Evolutionary conservation across 1,139 yeast species (phyloP).

Genomic region (Candida sanyaensis): DNA sequence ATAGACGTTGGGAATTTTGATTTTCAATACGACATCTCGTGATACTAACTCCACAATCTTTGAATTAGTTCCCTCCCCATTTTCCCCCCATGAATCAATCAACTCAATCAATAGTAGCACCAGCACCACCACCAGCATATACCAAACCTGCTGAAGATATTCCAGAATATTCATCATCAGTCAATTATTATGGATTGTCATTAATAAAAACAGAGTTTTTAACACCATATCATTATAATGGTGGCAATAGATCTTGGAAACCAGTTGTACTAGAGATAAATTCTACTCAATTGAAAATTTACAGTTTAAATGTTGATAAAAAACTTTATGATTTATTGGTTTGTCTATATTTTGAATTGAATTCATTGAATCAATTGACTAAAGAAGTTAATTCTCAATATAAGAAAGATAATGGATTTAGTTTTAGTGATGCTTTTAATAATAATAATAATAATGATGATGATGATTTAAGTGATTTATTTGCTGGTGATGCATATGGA

Average conservation of each 20-base stretch:
- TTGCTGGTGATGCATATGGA: slow-evolving; percentile 32
- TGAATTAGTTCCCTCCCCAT: no score
- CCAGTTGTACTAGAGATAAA: slow-evolving; percentile 55
- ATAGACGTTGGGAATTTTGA: no score
- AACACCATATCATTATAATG: slow-evolving; percentile 39
- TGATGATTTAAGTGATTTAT: slow-evolving; percentile 15
- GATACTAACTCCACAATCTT: no score
- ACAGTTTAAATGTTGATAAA: slow-evolving; percentile 30
- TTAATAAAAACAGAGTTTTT: slow-evolving; percentile 38
- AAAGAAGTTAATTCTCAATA: slow-evolving; percentile 18
- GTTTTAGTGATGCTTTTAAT: slow-evolving; percentile 2
- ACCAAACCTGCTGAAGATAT: slow-evolving; percentile 24
- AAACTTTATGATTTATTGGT: slow-evolving; percentile 27
- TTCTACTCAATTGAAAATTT: slow-evolving; percentile 56
- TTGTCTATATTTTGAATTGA: slow-evolving; percentile 31
- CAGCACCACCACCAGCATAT: slow-evolving; percentile 16
- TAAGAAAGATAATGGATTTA: slow-evolving; percentile 14
- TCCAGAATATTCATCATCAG: slow-evolving; percentile 36
- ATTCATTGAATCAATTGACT: slow-evolving; percentile 20
- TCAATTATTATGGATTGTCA: slow-evolving; percentile 35
- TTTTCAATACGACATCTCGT: background rate
- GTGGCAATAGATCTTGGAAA: slow-evolving; percentile 39
- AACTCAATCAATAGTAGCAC: background rate
- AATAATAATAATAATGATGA: slow-evolving; percentile 1
- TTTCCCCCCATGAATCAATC: background rate